Evolutionary conservation across 2,329 filamentous ascomycete species (phyloP), one percentile per base, ranked within the genome.

Genomic region (Ciborinia camelliae): DNA sequence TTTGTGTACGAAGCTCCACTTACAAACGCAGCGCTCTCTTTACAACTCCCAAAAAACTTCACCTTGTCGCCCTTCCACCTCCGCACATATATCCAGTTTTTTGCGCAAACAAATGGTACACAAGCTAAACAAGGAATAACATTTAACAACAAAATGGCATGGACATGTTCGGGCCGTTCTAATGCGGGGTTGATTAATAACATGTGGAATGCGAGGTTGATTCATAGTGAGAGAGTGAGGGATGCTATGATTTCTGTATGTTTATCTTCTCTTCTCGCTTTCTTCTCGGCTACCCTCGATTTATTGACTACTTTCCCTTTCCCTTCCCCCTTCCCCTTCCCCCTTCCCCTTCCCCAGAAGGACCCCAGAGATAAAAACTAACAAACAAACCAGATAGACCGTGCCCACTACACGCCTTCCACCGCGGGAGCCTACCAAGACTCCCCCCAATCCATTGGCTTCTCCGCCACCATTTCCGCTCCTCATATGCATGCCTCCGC

Each of bases 131-230:
- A n/a, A 47, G 4, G n/a, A 20, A 26, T 32, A 35, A 7, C 8
- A 26, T 3, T 0, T 18, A 32, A 35, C 9, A 26, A 32, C 79
- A 82, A 68, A 66, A 98, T 99, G 95, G 93, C 94, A 66, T 99
- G 95, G 95, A 86, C 86, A 70, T 92, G 90, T 76, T 90, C 89
- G 8, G 94, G 92, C 66, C 78, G 79, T 5, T 86, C 86, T 35
- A 97, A 98, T 76, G 77, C 79, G 48, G 87, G 87, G 64, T 82
- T 99, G 57, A 81, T 98, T 67, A 84, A 88, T 70, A 97, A 97
- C 75, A 82, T 99, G 65, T 87, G 81, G 75, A 81, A 78, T 48
- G 86, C 90, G 71, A 83, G 84, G 3, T 81, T 98, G 62, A 92
- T 98, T 70, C 88, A 82, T n/a, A 84, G 87, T 67, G 78, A 84